phyloP scores from a whole-genome alignment of 352 stramenopile genomes.

The Phytophthora sansomeana region DNA sequence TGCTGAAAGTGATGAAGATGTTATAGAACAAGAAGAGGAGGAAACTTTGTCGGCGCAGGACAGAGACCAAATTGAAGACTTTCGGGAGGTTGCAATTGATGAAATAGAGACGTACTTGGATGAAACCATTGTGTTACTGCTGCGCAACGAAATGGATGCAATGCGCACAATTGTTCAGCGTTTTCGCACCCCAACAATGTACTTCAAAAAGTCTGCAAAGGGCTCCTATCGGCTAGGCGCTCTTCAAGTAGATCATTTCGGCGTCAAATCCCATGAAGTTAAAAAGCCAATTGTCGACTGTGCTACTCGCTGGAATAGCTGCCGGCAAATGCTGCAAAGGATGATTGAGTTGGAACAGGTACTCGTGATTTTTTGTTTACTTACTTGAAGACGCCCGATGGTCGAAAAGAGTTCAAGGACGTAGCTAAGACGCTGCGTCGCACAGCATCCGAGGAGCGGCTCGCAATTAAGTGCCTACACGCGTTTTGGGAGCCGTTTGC shows the following conservation, averaged over 20 bases:
- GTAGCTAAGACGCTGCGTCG: conserved; percentile 7
- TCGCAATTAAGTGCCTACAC: conserved; percentile 10
- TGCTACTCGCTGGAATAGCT: conserved; percentile 17
- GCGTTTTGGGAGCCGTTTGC: conserved; percentile 7
- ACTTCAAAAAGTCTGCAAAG: conserved; percentile 28
- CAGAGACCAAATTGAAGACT: not conserved
- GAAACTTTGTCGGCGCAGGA: conserved; percentile 7
- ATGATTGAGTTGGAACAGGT: conserved; percentile 4
- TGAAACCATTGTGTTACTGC: not conserved
- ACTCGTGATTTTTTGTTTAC: conserved; percentile 1
- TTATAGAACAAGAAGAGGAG: conserved; percentile 7
- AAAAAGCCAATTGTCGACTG: conserved; percentile 4
- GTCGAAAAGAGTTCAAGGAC: conserved; percentile 9
- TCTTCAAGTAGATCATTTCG: not conserved
- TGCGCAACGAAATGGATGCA: conserved; percentile 3
- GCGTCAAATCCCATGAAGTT: not conserved
- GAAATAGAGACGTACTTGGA: conserved; percentile 9
- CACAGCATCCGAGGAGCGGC: not conserved
- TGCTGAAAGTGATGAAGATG: not conserved
- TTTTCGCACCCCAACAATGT: conserved; percentile 18
- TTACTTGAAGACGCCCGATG: not conserved
- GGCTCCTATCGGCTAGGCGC: not conserved
- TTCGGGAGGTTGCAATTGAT: conserved; percentile 1
- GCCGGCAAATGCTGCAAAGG: conserved; percentile 9
- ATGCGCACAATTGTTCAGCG: conserved; percentile 19